Percentiles rank a stretch among this genome's conserved stretches.
Evolutionary conservation across 768 basidiomycete species (phyloP).

Genomic region (Filobasidium wieringae): DNA sequence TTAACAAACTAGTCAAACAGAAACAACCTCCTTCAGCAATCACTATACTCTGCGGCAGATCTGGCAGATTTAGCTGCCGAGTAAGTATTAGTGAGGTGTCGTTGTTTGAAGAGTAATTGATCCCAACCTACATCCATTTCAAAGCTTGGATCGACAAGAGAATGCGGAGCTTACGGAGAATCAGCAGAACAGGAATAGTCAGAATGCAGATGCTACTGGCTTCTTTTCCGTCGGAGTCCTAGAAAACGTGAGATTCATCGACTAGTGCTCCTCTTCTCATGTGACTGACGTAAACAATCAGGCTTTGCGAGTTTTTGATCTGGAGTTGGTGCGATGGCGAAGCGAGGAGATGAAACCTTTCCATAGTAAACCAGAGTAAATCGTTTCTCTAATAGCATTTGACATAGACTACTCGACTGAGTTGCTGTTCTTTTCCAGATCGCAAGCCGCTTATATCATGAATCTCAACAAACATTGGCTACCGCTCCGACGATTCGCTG

Average conservation of each 20-base stretch:
- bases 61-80: constrained; percentile 35
- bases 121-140: not conserved
- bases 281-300: too few relatives aligned
- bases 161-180: constrained; percentile 37
- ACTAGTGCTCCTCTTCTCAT: not conserved
- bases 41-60: constrained; percentile 33
- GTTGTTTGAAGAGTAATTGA: not conserved
- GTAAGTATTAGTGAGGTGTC: too few relatives aligned
- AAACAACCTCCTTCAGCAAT: constrained; percentile 35
- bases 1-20: constrained; percentile 5
- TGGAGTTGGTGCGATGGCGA: constrained; percentile 72
- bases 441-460: constrained; percentile 74
- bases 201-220: constrained; percentile 87
- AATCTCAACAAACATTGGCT: constrained; percentile 85
- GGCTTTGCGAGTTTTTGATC: constrained; percentile 70
- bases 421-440: constrained; percentile 41
- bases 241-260: constrained; percentile 41
- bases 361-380: constrained; percentile 65
- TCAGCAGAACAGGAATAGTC: constrained; percentile 44
- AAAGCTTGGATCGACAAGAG: constrained; percentile 32
- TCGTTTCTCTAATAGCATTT: not conserved
- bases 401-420: not conserved
- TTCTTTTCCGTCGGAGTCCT: constrained; percentile 88
- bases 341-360: constrained; percentile 66
- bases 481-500: constrained; percentile 65